phyloP scores from a whole-genome alignment of 306 rosid species.

The Casuarina cunninghamiana region DNA sequence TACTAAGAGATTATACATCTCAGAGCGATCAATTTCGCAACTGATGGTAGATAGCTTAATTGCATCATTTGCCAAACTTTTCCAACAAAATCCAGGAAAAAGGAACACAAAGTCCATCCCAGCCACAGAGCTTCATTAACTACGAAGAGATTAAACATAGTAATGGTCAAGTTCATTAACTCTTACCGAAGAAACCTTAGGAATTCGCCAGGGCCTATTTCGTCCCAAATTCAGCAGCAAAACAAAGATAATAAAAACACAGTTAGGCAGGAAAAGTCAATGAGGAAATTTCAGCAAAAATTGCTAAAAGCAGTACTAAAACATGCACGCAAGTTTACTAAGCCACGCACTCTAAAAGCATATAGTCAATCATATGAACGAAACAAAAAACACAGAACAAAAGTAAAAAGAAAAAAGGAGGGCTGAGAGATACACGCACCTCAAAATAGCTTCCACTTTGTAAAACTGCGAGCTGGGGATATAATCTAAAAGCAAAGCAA shows the following conservation, averaged over 20 bases:
- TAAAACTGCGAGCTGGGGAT: slow-evolving; percentile 71
- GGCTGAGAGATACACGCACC: slow-evolving; percentile 37
- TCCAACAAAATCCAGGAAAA: neutral
- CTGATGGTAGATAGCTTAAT: neutral
- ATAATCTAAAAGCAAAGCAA: slow-evolving; percentile 41
- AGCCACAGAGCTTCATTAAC: neutral
- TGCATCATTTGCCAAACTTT: neutral
- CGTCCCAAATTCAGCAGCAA: slow-evolving; percentile 42
- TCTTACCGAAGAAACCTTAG: slow-evolving; percentile 79
- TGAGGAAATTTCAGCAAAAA: slow-evolving; percentile 17
- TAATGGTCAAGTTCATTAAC: slow-evolving; percentile 8
- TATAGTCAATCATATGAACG: neutral
- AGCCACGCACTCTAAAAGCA: neutral
- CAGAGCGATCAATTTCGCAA: neutral
- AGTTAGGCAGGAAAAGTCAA: slow-evolving; percentile 15
- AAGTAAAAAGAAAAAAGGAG: neutral
- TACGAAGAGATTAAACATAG: neutral
- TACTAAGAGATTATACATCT: neutral
- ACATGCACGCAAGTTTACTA: neutral
- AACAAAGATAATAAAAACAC: slow-evolving; percentile 25
- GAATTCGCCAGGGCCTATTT: slow-evolving; percentile 80
- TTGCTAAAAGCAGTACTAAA: neutral
- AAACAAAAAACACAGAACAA: neutral
- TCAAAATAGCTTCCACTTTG: slow-evolving; percentile 91
- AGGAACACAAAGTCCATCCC: neutral